Base-by-base conservation (phyloP, 1,284 basidiomycete species). In the Trametes sp. region DNA sequence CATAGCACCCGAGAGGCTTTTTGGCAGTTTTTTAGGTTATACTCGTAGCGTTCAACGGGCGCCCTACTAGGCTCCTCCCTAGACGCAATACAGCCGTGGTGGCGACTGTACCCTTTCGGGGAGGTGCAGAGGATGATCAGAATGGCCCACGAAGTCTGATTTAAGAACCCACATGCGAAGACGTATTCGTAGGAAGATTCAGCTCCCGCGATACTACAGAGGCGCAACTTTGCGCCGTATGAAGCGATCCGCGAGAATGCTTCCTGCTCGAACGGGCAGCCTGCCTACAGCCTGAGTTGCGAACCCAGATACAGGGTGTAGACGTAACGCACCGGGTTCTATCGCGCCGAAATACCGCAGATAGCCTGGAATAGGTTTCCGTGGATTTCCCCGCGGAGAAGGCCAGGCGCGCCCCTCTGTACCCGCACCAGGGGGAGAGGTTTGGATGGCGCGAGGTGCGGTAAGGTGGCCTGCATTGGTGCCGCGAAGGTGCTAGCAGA, bases 341-440 rank as follows among this genome's bases (percentile, higher is more conserved):
- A 35, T 54, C 59, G 50, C 48, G 31, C 38, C 35, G 57, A 29
- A 35, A 49, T 23, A 29, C 48, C 35, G 56, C 45, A 44, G 33
- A 59, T 35, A 50, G 51, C 49, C 42, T 53, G 59, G 48, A 65
- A 61, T 54, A 63, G 49, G 41, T 44, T 63, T 51, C 49, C 29
- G 44, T 58, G 49, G 45, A 38, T n/a, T 56, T 63, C 61, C 46
- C 55, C 64, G 64, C 61, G 58, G 61, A 28, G 55, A 53, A 60
- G 45, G 35, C 44, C n/a, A 23, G 23, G 16, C 38, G 41, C 16
- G 38, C 59, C 64, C 26, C 52, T 55, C 53, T 66, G 56, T 21
- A 35, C 26, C 62, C 62, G 59, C 54, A 53, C 35, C n/a, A 45
- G 38, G 45, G 52, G 24, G 38, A 35, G 45, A 57, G 50, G 28